Conservation (phyloP, 23 red algal species). For the Gracilaria domingensis region DNA sequence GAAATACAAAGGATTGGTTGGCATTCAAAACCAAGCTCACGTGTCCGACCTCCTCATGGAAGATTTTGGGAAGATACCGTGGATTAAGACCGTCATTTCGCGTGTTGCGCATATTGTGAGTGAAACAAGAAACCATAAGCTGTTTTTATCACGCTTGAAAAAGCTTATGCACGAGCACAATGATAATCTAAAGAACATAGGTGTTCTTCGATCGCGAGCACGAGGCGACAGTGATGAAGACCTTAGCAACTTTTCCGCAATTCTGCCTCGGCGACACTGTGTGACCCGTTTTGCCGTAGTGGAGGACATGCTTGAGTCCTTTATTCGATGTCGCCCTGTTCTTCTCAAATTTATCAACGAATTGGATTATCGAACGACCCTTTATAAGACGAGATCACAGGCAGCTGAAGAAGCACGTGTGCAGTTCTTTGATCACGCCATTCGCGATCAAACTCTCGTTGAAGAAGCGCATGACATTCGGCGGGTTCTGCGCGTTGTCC, state of each 20-base stretch:
- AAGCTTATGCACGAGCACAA: too few relatives aligned
- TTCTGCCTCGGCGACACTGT: neutral
- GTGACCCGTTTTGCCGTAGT: neutral
- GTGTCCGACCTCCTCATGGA: slow-evolving; percentile 31
- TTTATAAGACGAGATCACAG: too few relatives aligned
- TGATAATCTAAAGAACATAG: neutral
- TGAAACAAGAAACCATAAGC: neutral
- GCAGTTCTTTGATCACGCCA: too few relatives aligned
- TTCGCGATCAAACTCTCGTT: neutral
- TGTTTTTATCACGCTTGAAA: too few relatives aligned
- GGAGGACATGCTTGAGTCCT: neutral
- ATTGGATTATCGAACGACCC: too few relatives aligned
- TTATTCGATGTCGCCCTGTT: neutral
- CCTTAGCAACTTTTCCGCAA: neutral
- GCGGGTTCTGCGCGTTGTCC: neutral
- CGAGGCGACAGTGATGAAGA: neutral
- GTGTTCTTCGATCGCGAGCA: neutral
- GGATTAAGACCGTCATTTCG: slow-evolving; percentile 1
- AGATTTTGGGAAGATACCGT: neutral
- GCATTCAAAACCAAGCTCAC: slow-evolving; percentile 25
- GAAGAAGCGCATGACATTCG: neutral
- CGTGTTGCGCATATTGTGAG: neutral
- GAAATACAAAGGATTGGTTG: neutral
- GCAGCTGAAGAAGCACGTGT: too few relatives aligned
- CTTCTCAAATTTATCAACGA: neutral